Base-by-base conservation (phyloP, 805 yeast genomes). In the Barnettozyma botsteinii region DNA sequence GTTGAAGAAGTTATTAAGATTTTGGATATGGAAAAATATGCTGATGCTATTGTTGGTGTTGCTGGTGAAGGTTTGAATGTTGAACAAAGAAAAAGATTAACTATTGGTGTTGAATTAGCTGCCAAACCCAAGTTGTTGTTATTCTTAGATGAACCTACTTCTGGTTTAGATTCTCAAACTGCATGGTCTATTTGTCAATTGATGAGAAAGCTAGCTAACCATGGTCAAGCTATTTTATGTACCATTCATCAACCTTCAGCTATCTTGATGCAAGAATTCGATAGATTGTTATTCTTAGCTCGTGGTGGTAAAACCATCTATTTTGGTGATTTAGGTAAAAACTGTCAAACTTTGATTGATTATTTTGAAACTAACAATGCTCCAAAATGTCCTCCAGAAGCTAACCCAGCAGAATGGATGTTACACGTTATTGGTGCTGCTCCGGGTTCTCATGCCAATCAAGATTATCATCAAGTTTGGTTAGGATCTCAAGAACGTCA, bases 331-430 rank as follows among this genome's bases (percentile, higher is more conserved):
- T 64, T 80, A 45, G 89, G 91, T 40, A 60, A 70, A 31, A 73
- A 78, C 50, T 79, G 77, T 50, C 55, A 59, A 30, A 67, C 75
- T 5, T 67, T 82, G 65, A 79, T 81, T 42, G 61, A 73, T 39
- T 82, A 82, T 55, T 81, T 83, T 52, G 87, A 82, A 58, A 55
- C 60, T 5, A 61, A 81, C 46, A 88, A 87, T 39, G 76, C 88
- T 32, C 72, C 69, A 23, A 65, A 66, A 41, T 83, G 89, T 64
- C 88, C 89, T 17, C 64, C 69, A 5, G 68, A 70, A 33, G 87
- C 85, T 5, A 84, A 84, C 49, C 93, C 91, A 26, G 91, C 89
- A 12, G 95, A 86, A 65, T 87, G 95, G 94, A 87, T 87, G 95
- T 69, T 87, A 62, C 84, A 83, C 49, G 84, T 80, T 47, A 82